These are phyloP conservation scores for Tetrahymena elliotti DNA, from an alignment of 73 alveolate genomes.

Conservation along the genomic window DNA sequence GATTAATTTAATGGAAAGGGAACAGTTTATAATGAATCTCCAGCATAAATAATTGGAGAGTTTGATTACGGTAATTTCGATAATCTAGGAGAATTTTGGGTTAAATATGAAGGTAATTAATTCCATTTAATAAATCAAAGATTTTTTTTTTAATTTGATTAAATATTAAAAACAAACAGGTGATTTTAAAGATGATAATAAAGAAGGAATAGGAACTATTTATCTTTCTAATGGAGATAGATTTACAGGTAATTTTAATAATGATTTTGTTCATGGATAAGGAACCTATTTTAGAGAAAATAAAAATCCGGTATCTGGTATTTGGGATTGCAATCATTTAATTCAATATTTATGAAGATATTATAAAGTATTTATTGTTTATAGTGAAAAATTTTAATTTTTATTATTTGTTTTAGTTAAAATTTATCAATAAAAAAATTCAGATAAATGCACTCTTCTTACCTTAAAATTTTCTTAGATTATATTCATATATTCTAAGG, in stretches of 20 bases:
- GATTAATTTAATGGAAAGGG: constrained; percentile 42
- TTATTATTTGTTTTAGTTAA: too few relatives aligned
- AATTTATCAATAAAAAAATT: background rate
- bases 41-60: background rate
- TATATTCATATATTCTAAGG: background rate
- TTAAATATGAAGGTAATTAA: background rate
- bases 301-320: constrained; percentile 17
- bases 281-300: constrained; percentile 15
- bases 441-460: background rate
- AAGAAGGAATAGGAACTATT: constrained; percentile 24
- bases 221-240: constrained; percentile 38
- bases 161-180: constrained; percentile 1
- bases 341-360: background rate
- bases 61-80: constrained; percentile 35
- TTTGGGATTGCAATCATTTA: constrained; percentile 16
- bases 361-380: background rate
- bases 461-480: background rate
- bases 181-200: constrained; percentile 16
- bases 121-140: background rate
- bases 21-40: constrained; percentile 33
- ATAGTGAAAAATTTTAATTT: background rate
- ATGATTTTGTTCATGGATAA: constrained; percentile 26
- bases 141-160: too few relatives aligned
- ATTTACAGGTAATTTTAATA: constrained; percentile 10
- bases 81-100: constrained; percentile 37